phyloP scores from a whole-genome alignment of 73 alveolate species.

The Breviolum minutum region DNA sequence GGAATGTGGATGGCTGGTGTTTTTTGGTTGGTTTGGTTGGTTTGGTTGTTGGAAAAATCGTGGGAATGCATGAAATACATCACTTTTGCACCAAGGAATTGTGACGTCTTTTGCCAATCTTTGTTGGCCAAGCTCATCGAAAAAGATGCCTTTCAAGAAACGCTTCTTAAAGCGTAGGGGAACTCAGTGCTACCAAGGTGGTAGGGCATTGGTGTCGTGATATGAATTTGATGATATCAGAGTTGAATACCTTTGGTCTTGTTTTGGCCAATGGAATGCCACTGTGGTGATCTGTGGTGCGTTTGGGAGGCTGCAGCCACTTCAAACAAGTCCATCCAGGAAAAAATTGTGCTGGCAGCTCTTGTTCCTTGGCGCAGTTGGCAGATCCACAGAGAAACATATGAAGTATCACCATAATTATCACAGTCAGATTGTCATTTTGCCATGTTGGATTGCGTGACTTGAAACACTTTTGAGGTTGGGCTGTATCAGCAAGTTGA shows the following conservation, averaged over 20 bases:
- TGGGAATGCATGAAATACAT: background rate
- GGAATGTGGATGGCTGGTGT: background rate
- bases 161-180: background rate
- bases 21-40: background rate
- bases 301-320: background rate
- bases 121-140: conserved; percentile 20
- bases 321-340: background rate
- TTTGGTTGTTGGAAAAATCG: background rate
- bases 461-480: background rate
- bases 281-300: background rate
- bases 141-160: background rate
- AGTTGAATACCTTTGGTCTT: background rate
- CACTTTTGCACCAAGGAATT: background rate
- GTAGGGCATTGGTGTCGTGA: background rate
- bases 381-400: background rate
- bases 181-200: no score
- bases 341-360: conserved; percentile 14
- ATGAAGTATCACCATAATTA: no score
- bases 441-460: background rate
- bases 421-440: no score
- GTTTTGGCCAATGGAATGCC: background rate
- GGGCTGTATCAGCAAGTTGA: conserved; percentile 21
- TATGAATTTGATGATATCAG: background rate
- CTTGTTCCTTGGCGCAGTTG: background rate
- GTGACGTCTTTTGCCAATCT: conserved; percentile 28